Evolutionary conservation across 1,284 basidiomycete genomes (phyloP).

Genomic region (Austroboletus niveus): DNA sequence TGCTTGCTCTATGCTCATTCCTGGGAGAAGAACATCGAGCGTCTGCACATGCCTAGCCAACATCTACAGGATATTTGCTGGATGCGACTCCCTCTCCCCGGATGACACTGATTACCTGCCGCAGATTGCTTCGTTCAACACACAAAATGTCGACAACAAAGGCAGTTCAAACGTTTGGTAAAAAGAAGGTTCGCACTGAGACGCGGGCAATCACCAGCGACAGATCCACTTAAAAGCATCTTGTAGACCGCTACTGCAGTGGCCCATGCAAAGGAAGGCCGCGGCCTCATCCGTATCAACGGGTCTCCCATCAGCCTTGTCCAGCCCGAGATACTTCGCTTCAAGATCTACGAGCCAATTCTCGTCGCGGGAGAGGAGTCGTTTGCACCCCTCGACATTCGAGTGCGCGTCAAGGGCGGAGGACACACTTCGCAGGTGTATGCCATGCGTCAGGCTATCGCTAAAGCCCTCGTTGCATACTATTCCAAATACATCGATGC

Average conservation of each 20-base stretch:
- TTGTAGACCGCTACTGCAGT: conserved; percentile 92
- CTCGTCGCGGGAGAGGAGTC: conserved; percentile 87
- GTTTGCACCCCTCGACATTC: conserved; percentile 89
- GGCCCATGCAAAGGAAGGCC: conserved; percentile 94
- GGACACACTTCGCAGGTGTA: conserved; percentile 99
- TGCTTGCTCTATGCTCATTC: conserved; percentile 4
- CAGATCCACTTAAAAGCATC: conserved; percentile 7
- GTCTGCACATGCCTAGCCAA: conserved; percentile 5
- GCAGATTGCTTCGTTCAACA: conserved; percentile 19
- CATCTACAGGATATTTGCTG: conserved; percentile 31
- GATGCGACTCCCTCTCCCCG: conserved; percentile 35
- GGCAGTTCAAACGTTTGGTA: conserved; percentile 96
- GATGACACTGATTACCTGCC: conserved; percentile 38
- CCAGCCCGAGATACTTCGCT: conserved; percentile 91
- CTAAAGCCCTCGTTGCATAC: conserved; percentile 97
- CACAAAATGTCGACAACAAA: conserved; percentile 72
- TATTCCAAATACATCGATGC: conserved; percentile 99
- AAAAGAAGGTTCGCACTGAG: conserved; percentile 84
- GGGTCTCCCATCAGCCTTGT: conserved; percentile 95
- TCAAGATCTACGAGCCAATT: conserved; percentile 98
- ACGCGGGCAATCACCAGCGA: not conserved
- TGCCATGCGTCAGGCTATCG: conserved; percentile 98
- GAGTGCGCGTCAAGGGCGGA: conserved; percentile 98
- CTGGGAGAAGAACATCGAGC: not conserved
- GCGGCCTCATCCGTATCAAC: conserved; percentile 96